Percentiles rank a stretch among this genome's conserved stretches.
Conservation (phyloP, 495 filamentous ascomycete genomes). For the Choiromyces venosus region DNA sequence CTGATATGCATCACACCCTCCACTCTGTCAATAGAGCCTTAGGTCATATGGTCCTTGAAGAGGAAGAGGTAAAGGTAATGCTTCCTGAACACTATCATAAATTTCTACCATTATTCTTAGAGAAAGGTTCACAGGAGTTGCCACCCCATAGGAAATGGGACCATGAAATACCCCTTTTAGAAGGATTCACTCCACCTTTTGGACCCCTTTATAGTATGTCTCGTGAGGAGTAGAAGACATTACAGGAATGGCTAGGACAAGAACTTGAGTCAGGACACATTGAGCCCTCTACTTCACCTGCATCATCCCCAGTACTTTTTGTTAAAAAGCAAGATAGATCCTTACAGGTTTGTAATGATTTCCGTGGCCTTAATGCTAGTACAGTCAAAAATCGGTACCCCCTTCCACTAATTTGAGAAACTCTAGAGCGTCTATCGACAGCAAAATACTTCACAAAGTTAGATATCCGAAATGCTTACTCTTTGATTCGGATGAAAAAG, state of each 20-base stretch:
- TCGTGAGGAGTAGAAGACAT: neutral
- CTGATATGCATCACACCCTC: too few species aligned
- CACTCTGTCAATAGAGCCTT: too few species aligned
- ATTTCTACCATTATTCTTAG: constrained; percentile 1
- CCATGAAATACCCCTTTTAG: constrained; percentile 6
- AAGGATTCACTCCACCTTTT: constrained; percentile 14
- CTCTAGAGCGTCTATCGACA: neutral
- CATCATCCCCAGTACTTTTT: constrained; percentile 7
- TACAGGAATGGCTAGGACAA: constrained; percentile 5
- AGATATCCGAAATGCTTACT: neutral
- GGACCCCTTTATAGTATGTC: constrained; percentile 14
- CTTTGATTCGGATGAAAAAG: too few species aligned
- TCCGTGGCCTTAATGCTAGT: constrained; percentile 28
- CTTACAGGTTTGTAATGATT: constrained; percentile 11
- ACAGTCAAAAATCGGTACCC: constrained; percentile 29
- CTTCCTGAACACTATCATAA: constrained; percentile 5
- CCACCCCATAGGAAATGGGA: constrained; percentile 9
- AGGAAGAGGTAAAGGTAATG: neutral
- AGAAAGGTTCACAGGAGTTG: neutral
- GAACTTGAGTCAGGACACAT: constrained; percentile 10
- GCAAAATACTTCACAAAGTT: constrained; percentile 10
- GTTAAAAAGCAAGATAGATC: constrained; percentile 9
- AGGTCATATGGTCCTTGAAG: too few species aligned
- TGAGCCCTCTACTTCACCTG: neutral
- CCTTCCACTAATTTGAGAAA: constrained; percentile 16